Evolutionary conservation across 1,284 basidiomycete genomes (phyloP).

Genomic region (Apiotrichum sp.): DNA sequence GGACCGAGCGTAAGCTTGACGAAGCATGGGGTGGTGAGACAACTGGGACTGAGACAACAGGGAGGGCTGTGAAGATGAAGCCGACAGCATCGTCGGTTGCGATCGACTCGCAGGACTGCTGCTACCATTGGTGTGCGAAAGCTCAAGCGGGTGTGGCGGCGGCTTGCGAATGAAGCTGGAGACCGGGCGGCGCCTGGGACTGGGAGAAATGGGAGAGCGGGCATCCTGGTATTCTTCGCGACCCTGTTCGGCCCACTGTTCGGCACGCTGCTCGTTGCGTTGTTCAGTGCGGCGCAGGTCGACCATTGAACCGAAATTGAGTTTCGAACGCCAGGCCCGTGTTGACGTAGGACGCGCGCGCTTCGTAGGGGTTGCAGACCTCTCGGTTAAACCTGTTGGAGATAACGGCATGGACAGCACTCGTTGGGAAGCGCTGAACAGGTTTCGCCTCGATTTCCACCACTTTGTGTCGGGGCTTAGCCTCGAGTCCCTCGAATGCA

Average conservation of each 20-base stretch:
- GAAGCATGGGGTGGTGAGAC: slow-evolving; percentile 13
- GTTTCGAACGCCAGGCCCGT: slow-evolving; percentile 4
- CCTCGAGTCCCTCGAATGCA: no score
- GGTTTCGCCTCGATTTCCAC: slow-evolving; percentile 15
- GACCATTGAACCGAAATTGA: slow-evolving; percentile 20
- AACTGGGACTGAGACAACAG: neutral
- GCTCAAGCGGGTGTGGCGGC: slow-evolving; percentile 13
- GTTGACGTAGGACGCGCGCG: neutral
- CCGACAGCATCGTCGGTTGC: slow-evolving; percentile 6
- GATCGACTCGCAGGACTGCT: slow-evolving; percentile 6
- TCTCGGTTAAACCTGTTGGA: neutral
- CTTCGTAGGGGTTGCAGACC: neutral
- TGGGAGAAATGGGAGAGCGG: no score
- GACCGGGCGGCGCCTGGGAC: slow-evolving; percentile 8
- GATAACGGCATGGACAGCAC: neutral
- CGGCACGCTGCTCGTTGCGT: neutral
- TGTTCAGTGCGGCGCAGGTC: slow-evolving; percentile 7
- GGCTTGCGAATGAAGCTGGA: slow-evolving; percentile 4
- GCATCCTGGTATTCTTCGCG: neutral
- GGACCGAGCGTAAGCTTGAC: slow-evolving; percentile 15
- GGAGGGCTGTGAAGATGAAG: slow-evolving; percentile 12
- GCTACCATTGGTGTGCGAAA: slow-evolving; percentile 8
- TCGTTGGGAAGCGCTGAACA: slow-evolving; percentile 11
- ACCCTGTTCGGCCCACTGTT: neutral
- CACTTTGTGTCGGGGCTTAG: slow-evolving; percentile 10